phyloP scores from a whole-genome alignment of 192 early-diverging fungal genomes.

The Chytriomyces sp. region DNA sequence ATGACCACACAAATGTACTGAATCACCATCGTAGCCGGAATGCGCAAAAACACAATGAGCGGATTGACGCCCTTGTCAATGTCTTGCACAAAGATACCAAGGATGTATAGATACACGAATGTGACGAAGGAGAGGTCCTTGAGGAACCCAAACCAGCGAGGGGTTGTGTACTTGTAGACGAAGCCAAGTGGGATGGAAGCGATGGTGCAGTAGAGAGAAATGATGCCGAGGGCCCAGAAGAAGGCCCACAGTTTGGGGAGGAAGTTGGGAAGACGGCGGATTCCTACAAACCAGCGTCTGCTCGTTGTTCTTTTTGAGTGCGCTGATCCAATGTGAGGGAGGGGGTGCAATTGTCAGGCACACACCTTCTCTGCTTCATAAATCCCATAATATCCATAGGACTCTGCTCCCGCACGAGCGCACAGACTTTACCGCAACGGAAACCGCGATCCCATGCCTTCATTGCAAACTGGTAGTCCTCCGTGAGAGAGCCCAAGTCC shows the following conservation, averaged over 20 bases:
- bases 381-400: slow-evolving; percentile 55
- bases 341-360: background rate
- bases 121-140: slow-evolving; percentile 56
- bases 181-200: slow-evolving; percentile 51
- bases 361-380: slow-evolving; percentile 51
- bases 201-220: slow-evolving; percentile 49
- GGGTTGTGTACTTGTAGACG: slow-evolving; percentile 38
- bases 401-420: slow-evolving; percentile 56
- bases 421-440: slow-evolving; percentile 58
- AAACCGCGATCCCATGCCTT: slow-evolving; percentile 54
- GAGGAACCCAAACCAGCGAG: slow-evolving; percentile 58
- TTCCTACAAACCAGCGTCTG: slow-evolving; percentile 59
- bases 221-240: slow-evolving; percentile 59
- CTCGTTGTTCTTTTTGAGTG: background rate
- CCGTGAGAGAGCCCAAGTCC: slow-evolving; percentile 58
- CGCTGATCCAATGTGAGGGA: background rate
- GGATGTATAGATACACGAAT: slow-evolving; percentile 58
- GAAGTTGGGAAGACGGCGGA: slow-evolving; percentile 52
- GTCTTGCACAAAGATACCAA: slow-evolving; percentile 58
- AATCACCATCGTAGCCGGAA: slow-evolving; percentile 49
- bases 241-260: slow-evolving; percentile 57
- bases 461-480: slow-evolving; percentile 60
- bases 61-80: slow-evolving; percentile 52
- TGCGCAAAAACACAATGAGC: slow-evolving; percentile 41
- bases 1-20: slow-evolving; percentile 51